These are phyloP conservation scores for Clathrus columnatus DNA, from an alignment of 768 basidiomycete genomes.

Conservation along the genomic window DNA sequence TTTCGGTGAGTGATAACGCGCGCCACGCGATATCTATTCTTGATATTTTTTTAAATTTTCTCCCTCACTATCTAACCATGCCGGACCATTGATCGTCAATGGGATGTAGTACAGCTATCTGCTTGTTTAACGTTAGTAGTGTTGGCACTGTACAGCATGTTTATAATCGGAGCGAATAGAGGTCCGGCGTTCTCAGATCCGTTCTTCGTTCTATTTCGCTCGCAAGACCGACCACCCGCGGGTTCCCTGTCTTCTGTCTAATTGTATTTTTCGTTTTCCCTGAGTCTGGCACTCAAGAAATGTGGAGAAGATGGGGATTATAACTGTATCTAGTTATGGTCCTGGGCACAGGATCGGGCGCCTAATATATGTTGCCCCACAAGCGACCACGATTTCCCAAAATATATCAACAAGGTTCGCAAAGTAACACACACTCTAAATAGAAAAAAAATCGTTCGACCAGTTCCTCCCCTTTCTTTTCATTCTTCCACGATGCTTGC, in stretches of 20 bases:
- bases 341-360: not conserved
- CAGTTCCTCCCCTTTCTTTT: not conserved
- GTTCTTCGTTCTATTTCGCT: not conserved
- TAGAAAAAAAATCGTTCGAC: not conserved
- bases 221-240: not conserved
- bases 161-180: not conserved
- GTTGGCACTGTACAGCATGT: no score
- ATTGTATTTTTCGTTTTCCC: not conserved
- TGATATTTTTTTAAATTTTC: no score
- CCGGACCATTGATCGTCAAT: no score
- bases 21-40: no score
- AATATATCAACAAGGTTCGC: not conserved
- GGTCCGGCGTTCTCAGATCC: not conserved
- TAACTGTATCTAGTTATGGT: no score
- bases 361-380: not conserved
- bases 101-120: no score
- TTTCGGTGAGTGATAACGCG: no score
- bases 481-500: not conserved
- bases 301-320: not conserved
- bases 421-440: not conserved
- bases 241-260: not conserved
- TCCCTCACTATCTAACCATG: no score
- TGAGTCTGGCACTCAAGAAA: not conserved
- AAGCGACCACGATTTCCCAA: not conserved
- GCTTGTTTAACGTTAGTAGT: no score